phyloP scores from a whole-genome alignment of 176 grass and related monocot genomes.

The Leersia perrieri region DNA sequence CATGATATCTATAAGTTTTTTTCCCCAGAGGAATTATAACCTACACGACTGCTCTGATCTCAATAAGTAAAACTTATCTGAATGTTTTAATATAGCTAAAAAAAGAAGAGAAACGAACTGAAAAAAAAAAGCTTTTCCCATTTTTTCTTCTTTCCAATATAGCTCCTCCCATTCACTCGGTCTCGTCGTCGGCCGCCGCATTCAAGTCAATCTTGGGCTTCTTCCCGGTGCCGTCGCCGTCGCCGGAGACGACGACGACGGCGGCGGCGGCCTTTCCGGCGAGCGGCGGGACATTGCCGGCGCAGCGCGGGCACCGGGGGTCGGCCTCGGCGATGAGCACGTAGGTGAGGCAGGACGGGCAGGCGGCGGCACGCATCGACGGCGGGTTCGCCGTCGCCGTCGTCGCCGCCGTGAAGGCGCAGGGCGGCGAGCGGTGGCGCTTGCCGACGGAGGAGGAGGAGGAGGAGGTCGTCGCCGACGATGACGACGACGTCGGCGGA shows the following conservation, averaged over 20 bases:
- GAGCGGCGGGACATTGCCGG: constrained; percentile 43
- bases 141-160: background rate
- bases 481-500: background rate
- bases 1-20: background rate
- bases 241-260: no score
- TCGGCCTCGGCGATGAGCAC: constrained; percentile 52
- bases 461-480: constrained; percentile 31
- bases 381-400: background rate
- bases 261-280: background rate
- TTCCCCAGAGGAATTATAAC: background rate
- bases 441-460: constrained; percentile 49
- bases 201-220: constrained; percentile 62
- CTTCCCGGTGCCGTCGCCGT: constrained; percentile 21
- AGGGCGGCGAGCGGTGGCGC: constrained; percentile 27
- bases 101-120: background rate
- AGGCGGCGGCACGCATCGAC: constrained; percentile 42
- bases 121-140: background rate
- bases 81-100: background rate
- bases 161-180: constrained; percentile 20
- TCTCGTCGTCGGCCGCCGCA: constrained; percentile 42
- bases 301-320: constrained; percentile 63
- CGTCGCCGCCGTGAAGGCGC: no score
- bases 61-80: background rate
- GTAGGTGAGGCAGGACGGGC: constrained; percentile 66
- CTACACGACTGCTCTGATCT: background rate